phyloP scores from a whole-genome alignment of 139 green algal genomes.

The Coccomyxa sp. region DNA sequence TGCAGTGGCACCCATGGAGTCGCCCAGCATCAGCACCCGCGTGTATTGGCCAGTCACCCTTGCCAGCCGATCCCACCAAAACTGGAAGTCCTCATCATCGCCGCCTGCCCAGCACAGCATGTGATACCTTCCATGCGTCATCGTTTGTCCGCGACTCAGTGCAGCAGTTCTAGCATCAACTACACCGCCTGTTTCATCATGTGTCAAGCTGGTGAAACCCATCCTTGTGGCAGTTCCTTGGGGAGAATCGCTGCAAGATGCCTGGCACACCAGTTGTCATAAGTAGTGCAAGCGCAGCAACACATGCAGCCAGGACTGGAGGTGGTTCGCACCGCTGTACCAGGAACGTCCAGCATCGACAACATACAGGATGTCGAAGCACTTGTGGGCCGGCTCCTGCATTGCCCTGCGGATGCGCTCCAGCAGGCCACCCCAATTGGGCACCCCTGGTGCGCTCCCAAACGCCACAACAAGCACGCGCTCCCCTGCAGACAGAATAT shows the following conservation, averaged over 20 bases:
- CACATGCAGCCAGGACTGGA: neutral
- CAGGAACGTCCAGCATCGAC: slow-evolving; percentile 68
- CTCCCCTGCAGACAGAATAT: neutral
- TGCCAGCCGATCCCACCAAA: slow-evolving; percentile 34
- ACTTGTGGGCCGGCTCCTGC: slow-evolving; percentile 1
- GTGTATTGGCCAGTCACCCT: slow-evolving; percentile 49
- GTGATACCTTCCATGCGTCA: neutral
- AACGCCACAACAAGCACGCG: slow-evolving; percentile 87
- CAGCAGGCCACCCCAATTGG: slow-evolving; percentile 90
- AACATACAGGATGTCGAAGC: slow-evolving; percentile 83
- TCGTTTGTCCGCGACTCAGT: neutral
- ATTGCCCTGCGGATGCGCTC: slow-evolving; percentile 32
- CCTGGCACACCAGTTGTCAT: too few species aligned
- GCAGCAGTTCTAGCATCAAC: neutral
- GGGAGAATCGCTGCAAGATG: neutral
- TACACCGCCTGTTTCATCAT: neutral
- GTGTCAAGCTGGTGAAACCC: neutral
- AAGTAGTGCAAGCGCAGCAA: neutral
- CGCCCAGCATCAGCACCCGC: slow-evolving; percentile 79
- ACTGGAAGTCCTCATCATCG: slow-evolving; percentile 31
- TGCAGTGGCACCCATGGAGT: slow-evolving; percentile 88
- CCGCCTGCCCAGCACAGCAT: slow-evolving; percentile 11
- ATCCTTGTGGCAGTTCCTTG: neutral
- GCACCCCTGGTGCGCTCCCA: slow-evolving; percentile 84
- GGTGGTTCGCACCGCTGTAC: slow-evolving; percentile 50